These are phyloP conservation scores for Acephala macrosclerotiorum DNA, from an alignment of 2,329 filamentous ascomycete species.

Conservation along the genomic window DNA sequence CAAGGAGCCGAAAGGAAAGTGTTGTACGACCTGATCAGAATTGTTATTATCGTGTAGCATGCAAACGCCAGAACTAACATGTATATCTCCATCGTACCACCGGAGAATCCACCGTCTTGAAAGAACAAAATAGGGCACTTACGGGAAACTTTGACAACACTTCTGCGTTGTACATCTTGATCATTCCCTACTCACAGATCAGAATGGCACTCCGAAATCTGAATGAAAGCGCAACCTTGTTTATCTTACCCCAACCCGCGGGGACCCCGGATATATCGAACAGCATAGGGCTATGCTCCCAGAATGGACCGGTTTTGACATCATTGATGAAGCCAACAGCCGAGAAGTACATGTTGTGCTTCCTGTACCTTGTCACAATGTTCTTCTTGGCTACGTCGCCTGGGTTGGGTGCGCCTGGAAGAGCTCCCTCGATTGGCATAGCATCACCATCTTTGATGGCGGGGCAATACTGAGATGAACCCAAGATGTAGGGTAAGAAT, in stretches of 20 bases:
- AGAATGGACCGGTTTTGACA: conserved; percentile 95
- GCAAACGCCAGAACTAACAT: background rate
- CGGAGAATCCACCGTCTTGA: too few relatives aligned
- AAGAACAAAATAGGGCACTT: background rate
- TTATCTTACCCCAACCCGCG: conserved; percentile 98
- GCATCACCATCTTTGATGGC: conserved; percentile 69
- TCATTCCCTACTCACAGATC: conserved; percentile 75
- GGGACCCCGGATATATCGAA: conserved; percentile 93
- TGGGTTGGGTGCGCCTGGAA: conserved; percentile 74
- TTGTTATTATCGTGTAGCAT: background rate
- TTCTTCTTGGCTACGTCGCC: conserved; percentile 69
- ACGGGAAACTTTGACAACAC: conserved; percentile 94
- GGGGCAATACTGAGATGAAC: conserved; percentile 86
- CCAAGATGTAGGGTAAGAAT: conserved; percentile 93
- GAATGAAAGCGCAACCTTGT: conserved; percentile 64
- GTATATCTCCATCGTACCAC: background rate
- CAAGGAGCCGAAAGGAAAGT: conserved; percentile 85
- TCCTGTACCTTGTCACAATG: conserved; percentile 71
- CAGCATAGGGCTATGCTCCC: conserved; percentile 94
- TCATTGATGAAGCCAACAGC: conserved; percentile 97
- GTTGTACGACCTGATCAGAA: conserved; percentile 73
- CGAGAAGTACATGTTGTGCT: conserved; percentile 87
- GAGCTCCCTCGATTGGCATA: conserved; percentile 81
- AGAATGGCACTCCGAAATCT: background rate
- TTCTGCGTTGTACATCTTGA: conserved; percentile 99